Base-by-base conservation (phyloP, 345 rosid species). In the Citrus reticulata region DNA sequence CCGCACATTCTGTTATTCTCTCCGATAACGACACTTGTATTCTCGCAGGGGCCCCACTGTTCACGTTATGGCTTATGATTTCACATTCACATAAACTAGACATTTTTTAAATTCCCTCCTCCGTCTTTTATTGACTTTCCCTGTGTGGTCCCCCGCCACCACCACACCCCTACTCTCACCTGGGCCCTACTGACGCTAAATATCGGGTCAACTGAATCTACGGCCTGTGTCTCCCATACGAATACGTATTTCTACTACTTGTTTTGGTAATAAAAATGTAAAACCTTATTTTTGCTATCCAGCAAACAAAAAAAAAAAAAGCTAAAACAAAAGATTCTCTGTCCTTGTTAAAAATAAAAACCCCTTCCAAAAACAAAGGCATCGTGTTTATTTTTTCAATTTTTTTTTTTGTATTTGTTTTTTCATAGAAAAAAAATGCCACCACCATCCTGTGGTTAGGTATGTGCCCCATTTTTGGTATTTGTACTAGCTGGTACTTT, bases 11-110 rank as follows among this genome's bases (percentile, higher is more conserved):
- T 63, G 19, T 37, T 76, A 68, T 85, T 57, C 82, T 55, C 59
- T 37, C 20, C 4, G 87, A 88, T 42, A 46, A 40, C 2, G 90
- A 84, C 87, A 84, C 85, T 68, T 81, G 82, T 76, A 71, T 76
- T 84, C 77, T 2, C 0, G 1, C 6, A 4, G 6, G 40, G 69
- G 69, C 2, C 55, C 51, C 61, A 72, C 59, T 9, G 5, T 37
- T 55, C 17, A 57, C 37, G 19, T 29, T 54, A 51, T 55, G 46
- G 1, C 71, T 9, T 22, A 11, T 9, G n/a, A 37, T 25, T 5
- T 11, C 13, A 22, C 49, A 35, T 68, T 22, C 30, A 13, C 30
- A 49, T 40, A 65, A 17, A 32, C 40, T 19, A 7, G 35, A 8
- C 27, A 14, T 7, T 46, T n/a, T 69, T 22, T 13, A 24, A 39